Percentiles rank a stretch among this genome's conserved stretches.
phyloP scores from a whole-genome alignment of 2,329 filamentous ascomycete genomes.

The Pseudocercospora cruenta region DNA sequence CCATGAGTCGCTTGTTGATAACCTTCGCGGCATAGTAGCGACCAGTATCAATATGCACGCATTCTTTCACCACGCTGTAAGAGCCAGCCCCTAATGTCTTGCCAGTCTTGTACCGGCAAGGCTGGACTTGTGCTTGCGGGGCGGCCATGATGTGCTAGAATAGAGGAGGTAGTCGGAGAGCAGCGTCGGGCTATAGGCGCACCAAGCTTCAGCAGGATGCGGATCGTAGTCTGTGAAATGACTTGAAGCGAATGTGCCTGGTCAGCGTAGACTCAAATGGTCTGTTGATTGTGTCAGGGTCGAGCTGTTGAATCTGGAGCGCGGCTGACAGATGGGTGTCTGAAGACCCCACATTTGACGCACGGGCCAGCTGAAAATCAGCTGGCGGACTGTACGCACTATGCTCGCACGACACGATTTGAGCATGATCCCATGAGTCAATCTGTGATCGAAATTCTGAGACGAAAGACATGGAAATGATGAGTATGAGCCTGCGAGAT shows the following conservation, averaged over 20 bases:
- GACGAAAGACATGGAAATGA: no score
- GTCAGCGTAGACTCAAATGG: background rate
- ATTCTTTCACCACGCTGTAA: conserved; percentile 98
- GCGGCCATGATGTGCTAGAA: conserved; percentile 26
- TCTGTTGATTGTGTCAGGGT: background rate
- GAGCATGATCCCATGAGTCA: background rate
- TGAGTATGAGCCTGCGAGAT: background rate
- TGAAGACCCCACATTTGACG: background rate
- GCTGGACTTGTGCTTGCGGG: conserved; percentile 69
- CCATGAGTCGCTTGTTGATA: conserved; percentile 98
- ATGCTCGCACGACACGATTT: background rate
- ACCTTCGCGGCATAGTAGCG: conserved; percentile 99
- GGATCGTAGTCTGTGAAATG: background rate
- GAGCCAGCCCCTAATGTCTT: conserved; percentile 96
- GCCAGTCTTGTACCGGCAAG: conserved; percentile 97
- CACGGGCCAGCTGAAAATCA: background rate
- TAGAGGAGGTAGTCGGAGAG: background rate
- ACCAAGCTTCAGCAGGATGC: background rate
- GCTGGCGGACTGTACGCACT: background rate
- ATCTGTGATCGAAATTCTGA: no score
- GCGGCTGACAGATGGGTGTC: background rate
- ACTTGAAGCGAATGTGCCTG: background rate
- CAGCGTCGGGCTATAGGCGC: background rate
- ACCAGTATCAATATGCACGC: conserved; percentile 96
- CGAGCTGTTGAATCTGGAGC: conserved; percentile 3